These are phyloP conservation scores for Sechiopsis laciniata DNA, from an alignment of 306 rosid genomes.

Conservation along the genomic window DNA sequence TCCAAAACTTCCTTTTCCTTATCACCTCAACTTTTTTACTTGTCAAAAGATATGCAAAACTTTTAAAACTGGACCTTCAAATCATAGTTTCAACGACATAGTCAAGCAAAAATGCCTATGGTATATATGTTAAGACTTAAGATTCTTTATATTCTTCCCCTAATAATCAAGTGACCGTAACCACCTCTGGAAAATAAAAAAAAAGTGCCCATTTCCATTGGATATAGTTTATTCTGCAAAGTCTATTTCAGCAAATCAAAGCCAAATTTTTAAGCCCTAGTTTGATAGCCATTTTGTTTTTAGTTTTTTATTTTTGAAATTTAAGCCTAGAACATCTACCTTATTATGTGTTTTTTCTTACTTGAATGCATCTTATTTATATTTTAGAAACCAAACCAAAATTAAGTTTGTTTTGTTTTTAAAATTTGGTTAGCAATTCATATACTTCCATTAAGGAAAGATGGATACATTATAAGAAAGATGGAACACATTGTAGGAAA, in stretches of 20 bases:
- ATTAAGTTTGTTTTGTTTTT: no score
- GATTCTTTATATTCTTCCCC: background rate
- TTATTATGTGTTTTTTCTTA: no score
- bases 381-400: no score
- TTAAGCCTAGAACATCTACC: no score
- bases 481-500: no score
- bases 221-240: background rate
- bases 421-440: no score
- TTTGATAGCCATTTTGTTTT: no score
- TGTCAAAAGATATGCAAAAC: background rate
- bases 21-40: background rate
- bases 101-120: background rate
- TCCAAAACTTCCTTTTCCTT: background rate
- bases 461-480: no score
- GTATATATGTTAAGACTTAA: background rate
- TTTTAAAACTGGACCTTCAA: background rate
- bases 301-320: no score
- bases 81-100: background rate
- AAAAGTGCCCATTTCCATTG: background rate
- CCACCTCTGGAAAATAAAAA: background rate
- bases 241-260: slow-evolving; percentile 7
- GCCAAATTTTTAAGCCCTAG: no score
- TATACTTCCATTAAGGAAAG: no score
- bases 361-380: no score
- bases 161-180: background rate